Evolutionary conservation across 805 yeast species (phyloP), one percentile per base, ranked within the genome.

Genomic region (Starmerella floris): DNA sequence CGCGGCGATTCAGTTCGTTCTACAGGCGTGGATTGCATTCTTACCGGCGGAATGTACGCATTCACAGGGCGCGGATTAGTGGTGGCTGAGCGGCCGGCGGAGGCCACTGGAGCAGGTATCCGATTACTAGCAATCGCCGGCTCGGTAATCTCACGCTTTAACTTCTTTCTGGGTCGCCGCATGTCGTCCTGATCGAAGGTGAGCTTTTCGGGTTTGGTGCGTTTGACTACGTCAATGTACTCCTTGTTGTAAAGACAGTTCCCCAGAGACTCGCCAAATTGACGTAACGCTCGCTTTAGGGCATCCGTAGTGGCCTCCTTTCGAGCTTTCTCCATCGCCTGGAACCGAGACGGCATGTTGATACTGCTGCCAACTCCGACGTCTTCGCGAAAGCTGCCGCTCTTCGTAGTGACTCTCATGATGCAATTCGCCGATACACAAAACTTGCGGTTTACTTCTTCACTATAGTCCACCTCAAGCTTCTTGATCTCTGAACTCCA

Each of bases 261-360:
- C 1, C 88, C 88, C 46, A 80, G 61, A 0, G 82, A 76, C 53
- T 79, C 75, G 31, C 94, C 94, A 56, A 85, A 83, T 50, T 79
- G 77, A 46, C 93, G 66, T 41, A 88, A 64, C 16, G 91, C 78
- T 39, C 91, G 67, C 61, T 84, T 85, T 46, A 82, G 60, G 0
- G 81, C 96, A 58, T 79, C 83, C 0, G 83, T 79, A 23, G 75
- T 69, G 1, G 91, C 84, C 54, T 79, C 87, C 53, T 83, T 83
- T 58, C 77, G 78, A 43, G 87, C 79, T 56, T 79, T 83, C 40
- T 75, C 83, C 56, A 72, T 77, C 1, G 88, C 83, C 64, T 71
- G 45, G 40, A 17, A 33, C 54, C 72, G 77, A 19, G 19, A 9
- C 10, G 51, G 52, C 43, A 51, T 48, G 45, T 77, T 78, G 22